These are phyloP conservation scores for Colletotrichum euphorbiae DNA, from an alignment of 2,329 filamentous ascomycete species.

Conservation along the genomic window DNA sequence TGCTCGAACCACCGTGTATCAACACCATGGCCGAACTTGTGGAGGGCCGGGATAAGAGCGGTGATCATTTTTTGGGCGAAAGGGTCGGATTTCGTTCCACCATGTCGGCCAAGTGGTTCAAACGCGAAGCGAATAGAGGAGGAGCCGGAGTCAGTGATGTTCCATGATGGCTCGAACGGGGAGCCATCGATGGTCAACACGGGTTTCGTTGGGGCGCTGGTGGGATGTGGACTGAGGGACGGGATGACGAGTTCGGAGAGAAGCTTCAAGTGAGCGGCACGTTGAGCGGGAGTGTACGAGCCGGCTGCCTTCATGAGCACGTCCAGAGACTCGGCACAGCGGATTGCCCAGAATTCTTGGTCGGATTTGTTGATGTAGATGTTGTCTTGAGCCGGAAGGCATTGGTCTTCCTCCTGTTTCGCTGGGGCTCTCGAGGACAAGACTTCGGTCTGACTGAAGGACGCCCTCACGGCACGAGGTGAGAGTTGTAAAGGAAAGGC, in stretches of 20 bases:
- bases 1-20: conserved; percentile 43
- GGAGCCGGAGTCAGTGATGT: conserved; percentile 38
- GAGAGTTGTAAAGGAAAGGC: conserved; percentile 26
- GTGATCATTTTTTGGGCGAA: conserved; percentile 38
- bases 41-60: conserved; percentile 35
- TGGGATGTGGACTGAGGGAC: conserved; percentile 35
- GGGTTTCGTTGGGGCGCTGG: conserved; percentile 30
- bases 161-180: conserved; percentile 38
- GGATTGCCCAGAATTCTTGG: conserved; percentile 37
- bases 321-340: conserved; percentile 36
- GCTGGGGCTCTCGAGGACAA: conserved; percentile 25
- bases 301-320: conserved; percentile 37
- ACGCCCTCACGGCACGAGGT: conserved; percentile 11
- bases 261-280: conserved; percentile 31
- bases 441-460: conserved; percentile 20
- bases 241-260: conserved; percentile 39
- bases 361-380: conserved; percentile 36
- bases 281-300: conserved; percentile 37
- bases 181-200: conserved; percentile 38
- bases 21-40: conserved; percentile 18
- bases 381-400: conserved; percentile 29
- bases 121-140: conserved; percentile 40
- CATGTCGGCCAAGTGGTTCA: conserved; percentile 38
- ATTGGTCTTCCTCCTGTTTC: conserved; percentile 33
- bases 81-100: conserved; percentile 32